These are phyloP conservation scores for Chaetoscypha palmicola DNA, from an alignment of 2,329 filamentous ascomycete species.

Conservation along the genomic window DNA sequence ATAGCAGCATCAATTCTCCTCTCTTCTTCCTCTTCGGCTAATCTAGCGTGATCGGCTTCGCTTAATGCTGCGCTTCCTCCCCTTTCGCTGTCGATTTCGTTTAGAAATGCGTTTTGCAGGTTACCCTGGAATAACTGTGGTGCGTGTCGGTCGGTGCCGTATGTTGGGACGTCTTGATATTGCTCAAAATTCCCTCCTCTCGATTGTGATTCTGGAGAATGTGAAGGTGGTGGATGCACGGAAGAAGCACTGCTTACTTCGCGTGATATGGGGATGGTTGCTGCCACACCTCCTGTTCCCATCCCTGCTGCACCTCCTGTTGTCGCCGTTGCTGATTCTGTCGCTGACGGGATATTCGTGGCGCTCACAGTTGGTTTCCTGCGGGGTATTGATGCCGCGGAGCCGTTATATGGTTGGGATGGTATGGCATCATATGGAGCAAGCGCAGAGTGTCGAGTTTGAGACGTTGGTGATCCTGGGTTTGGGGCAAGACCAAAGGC, in stretches of 20 bases:
- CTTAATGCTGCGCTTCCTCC: conserved; percentile 21
- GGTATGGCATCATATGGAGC: conserved; percentile 12
- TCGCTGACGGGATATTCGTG: neutral
- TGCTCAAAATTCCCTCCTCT: conserved; percentile 9
- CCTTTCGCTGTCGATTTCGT: neutral
- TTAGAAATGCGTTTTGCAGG: conserved; percentile 1
- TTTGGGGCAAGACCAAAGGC: neutral
- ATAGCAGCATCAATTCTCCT: conserved; percentile 28
- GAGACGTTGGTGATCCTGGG: conserved; percentile 4
- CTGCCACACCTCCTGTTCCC: neutral
- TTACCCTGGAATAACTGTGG: conserved; percentile 13
- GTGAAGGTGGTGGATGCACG: neutral
- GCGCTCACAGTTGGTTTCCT: conserved; percentile 14
- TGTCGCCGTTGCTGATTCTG: neutral
- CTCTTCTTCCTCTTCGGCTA: conserved; percentile 27
- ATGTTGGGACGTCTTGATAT: conserved; percentile 20
- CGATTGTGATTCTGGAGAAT: neutral
- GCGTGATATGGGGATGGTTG: conserved; percentile 10
- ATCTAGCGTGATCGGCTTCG: conserved; percentile 21
- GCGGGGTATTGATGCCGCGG: conserved; percentile 13
- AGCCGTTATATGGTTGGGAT: conserved; percentile 13
- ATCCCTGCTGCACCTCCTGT: neutral
- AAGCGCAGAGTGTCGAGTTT: conserved; percentile 15
- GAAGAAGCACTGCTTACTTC: conserved; percentile 11
- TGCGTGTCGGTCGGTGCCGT: conserved; percentile 14